Evolutionary conservation across 306 rosid genomes (phyloP).

Genomic region (Trifolium repens): DNA sequence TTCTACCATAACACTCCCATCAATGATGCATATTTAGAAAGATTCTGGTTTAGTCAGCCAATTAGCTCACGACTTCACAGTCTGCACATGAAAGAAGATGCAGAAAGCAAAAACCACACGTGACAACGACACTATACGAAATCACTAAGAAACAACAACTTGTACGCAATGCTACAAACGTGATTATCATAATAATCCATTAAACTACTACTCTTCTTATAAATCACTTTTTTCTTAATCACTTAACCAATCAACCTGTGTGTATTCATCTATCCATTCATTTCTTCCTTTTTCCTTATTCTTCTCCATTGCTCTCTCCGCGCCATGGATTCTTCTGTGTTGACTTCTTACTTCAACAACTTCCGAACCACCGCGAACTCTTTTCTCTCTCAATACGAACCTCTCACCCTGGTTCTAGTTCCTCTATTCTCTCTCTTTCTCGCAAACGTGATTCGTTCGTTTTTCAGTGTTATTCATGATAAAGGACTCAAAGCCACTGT

Average conservation of each 20-base stretch:
- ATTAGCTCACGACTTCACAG: neutral
- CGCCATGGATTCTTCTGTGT: constrained; percentile 40
- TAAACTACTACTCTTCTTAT: neutral
- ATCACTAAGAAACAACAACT: neutral
- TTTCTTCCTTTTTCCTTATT: neutral
- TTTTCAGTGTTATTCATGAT: constrained; percentile 30
- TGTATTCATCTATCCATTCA: neutral
- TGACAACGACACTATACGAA: constrained; percentile 7
- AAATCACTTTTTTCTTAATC: neutral
- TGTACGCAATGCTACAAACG: neutral
- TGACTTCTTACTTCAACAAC: constrained; percentile 20
- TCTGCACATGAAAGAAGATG: neutral
- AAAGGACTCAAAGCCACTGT: constrained; percentile 49
- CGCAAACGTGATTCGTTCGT: constrained; percentile 39
- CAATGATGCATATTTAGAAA: neutral
- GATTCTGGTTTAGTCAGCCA: neutral
- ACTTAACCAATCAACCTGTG: neutral
- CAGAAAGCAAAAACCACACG: neutral
- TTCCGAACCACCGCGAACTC: constrained; percentile 48
- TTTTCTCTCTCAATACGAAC: constrained; percentile 51
- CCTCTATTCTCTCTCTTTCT: constrained; percentile 46
- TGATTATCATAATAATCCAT: neutral
- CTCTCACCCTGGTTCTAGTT: constrained; percentile 42
- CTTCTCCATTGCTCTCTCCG: neutral
- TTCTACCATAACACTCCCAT: too few species aligned